Evolutionary conservation across 1,284 basidiomycete species (phyloP), one percentile per base, ranked within the genome.

Genomic region (Coniophora puteana): DNA sequence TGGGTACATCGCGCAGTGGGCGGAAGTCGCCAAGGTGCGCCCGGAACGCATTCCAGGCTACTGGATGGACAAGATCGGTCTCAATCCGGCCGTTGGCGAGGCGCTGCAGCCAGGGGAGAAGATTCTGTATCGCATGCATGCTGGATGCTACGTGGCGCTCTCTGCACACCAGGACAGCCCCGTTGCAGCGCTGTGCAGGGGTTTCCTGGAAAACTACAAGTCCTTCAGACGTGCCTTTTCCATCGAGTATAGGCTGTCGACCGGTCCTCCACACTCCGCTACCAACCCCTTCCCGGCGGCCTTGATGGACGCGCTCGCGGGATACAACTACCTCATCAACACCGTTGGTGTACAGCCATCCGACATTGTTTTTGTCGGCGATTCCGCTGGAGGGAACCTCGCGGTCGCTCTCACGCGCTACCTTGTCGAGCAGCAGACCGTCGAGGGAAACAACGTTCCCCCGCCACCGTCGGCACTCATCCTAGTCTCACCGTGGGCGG

Each of bases 301-400:
- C 7, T 59, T 75, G 8, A 54, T 71, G 22, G 70, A 74, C 45
- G 59, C 59, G 1, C 51, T 70, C 34, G 58, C 65, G 7, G 59
- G 66, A 1, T 69, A 70, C 51, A 46, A 54, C 36, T 63, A 69
- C 47, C 62, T 74, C n/a, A 54, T 69, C 31, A 48, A 64, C 24
- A 50, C 51, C 13, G 51, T 64, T 34, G 58, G 59, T 3, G 65
- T 74, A 39, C 51, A 54, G 4, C 61, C 65, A 28, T 42, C 53
- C n/a, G 63, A 70, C 48, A 65, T 74, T 38, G 52, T 69, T 20
- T 24, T 74, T 10, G 56, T 53, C 4, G 72, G 72, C n/a, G 69
- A 73, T n/a, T 48, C 36, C 5, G 37, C 40, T 26, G 45, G 41
- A 38, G 36, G 30, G 14, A 30, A 50, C 27, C 51, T 73, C 14